These are phyloP conservation scores for Talaromyces sp. DNA, from an alignment of 2,329 filamentous ascomycete genomes.

Conservation along the genomic window DNA sequence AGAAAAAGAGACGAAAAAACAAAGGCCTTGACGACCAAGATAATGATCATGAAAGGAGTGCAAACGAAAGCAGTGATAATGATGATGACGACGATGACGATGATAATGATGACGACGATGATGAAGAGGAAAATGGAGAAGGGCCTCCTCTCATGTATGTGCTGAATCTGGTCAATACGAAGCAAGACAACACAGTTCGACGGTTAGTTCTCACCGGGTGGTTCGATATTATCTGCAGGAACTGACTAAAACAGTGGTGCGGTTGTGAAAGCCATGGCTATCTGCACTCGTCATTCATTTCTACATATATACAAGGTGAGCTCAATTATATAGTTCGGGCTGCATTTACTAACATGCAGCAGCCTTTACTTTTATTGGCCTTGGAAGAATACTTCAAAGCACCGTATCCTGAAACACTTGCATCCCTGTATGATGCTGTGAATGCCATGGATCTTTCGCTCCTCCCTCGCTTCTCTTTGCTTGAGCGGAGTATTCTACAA, in stretches of 20 bases:
- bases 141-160: constrained; percentile 95
- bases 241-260: constrained; percentile 60
- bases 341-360: constrained; percentile 11
- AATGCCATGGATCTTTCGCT: constrained; percentile 96
- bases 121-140: constrained; percentile 62
- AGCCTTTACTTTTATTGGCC: constrained; percentile 83
- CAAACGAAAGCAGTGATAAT: background rate
- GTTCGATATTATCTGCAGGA: background rate
- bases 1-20: constrained; percentile 15
- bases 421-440: constrained; percentile 82
- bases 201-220: constrained; percentile 37
- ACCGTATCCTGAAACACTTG: constrained; percentile 79
- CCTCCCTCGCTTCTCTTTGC: constrained; percentile 75
- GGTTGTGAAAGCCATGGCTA: constrained; percentile 96
- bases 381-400: constrained; percentile 96
- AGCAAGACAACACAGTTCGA: constrained; percentile 88
- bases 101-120: constrained; percentile 47
- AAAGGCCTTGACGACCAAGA: constrained; percentile 41
- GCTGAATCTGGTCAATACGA: constrained; percentile 94
- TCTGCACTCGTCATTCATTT: constrained; percentile 95
- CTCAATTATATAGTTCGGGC: constrained; percentile 7
- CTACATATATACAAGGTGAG: constrained; percentile 94
- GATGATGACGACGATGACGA: constrained; percentile 51
- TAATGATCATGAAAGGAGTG: constrained; percentile 36
- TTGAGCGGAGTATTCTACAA: constrained; percentile 82